Percentiles rank a stretch among this genome's conserved stretches.
These are phyloP conservation scores for Colletotrichum chrysophilum DNA, from an alignment of 2,329 filamentous ascomycete species.

Conservation along the genomic window DNA sequence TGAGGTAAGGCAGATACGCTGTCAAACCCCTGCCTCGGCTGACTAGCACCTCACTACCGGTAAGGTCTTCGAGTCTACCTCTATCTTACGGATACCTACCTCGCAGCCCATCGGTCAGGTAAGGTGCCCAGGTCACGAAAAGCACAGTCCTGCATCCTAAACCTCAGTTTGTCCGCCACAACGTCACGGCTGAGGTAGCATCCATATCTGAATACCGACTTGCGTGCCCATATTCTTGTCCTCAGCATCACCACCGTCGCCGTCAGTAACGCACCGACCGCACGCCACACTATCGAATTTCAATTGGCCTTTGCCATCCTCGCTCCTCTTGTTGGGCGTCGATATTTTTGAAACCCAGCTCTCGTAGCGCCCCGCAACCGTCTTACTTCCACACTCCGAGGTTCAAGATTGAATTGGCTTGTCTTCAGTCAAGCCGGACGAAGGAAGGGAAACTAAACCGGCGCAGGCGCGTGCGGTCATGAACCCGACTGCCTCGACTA, in stretches of 20 bases:
- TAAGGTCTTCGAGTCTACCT: background rate
- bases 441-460: background rate
- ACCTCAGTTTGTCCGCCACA: background rate
- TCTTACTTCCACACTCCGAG: background rate
- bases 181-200: background rate
- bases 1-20: background rate
- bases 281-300: background rate
- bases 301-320: background rate
- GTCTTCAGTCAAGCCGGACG: background rate
- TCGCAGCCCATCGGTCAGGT: background rate
- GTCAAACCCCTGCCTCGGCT: background rate
- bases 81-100: background rate
- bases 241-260: background rate
- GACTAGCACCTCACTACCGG: background rate
- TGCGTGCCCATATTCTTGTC: background rate
- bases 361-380: background rate
- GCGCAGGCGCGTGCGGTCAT: constrained; percentile 10
- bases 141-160: background rate
- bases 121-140: background rate
- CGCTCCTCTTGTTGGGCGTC: background rate
- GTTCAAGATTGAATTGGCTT: background rate
- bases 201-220: background rate
- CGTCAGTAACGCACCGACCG: no score
- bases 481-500: background rate
- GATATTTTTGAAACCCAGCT: background rate